A percentile compares a stretch with the other conserved stretches of the same genome.
These are phyloP conservation scores for Boletus tylopilopsis DNA, from an alignment of 768 basidiomycete species.

Conservation along the genomic window DNA sequence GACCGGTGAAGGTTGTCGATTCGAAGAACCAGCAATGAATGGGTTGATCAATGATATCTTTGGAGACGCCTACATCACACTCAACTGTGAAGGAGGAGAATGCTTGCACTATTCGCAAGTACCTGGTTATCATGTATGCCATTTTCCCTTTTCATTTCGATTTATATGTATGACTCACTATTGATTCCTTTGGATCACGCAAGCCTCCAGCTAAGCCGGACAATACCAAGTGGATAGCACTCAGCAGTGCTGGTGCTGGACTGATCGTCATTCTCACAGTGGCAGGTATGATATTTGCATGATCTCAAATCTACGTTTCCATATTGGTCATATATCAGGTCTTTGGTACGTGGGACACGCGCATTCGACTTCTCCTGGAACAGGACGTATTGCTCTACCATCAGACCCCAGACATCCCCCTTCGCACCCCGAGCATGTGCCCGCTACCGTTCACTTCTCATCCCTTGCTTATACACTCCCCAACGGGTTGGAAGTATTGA, in stretches of 20 bases:
- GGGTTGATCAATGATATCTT: slow-evolving; percentile 90
- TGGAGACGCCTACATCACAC: slow-evolving; percentile 85
- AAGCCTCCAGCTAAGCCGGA: slow-evolving; percentile 80
- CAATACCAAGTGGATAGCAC: slow-evolving; percentile 75
- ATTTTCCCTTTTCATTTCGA: not conserved
- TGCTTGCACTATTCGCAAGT: slow-evolving; percentile 93
- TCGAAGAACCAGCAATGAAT: slow-evolving; percentile 98
- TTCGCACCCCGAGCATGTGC: slow-evolving; percentile 76
- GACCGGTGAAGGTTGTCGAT: slow-evolving; percentile 70
- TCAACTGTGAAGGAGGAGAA: slow-evolving; percentile 86
- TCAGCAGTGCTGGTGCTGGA: slow-evolving; percentile 79
- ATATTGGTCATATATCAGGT: slow-evolving; percentile 34
- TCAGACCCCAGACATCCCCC: slow-evolving; percentile 64
- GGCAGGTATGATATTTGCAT: slow-evolving; percentile 40
- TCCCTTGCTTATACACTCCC: slow-evolving; percentile 75
- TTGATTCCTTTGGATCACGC: not conserved
- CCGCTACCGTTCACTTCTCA: slow-evolving; percentile 89
- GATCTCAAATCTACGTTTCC: not conserved
- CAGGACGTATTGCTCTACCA: slow-evolving; percentile 80
- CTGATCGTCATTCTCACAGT: slow-evolving; percentile 68
- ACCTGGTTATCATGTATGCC: slow-evolving; percentile 76
- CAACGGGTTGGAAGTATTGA: slow-evolving; percentile 63
- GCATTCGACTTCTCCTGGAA: slow-evolving; percentile 36
- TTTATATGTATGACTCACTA: not conserved
- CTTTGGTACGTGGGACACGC: slow-evolving; percentile 92